Percentiles rank a stretch among this genome's conserved stretches.
These are phyloP conservation scores for Chrysosporium keratinophilum DNA, from an alignment of 2,329 filamentous ascomycete species.

Conservation along the genomic window DNA sequence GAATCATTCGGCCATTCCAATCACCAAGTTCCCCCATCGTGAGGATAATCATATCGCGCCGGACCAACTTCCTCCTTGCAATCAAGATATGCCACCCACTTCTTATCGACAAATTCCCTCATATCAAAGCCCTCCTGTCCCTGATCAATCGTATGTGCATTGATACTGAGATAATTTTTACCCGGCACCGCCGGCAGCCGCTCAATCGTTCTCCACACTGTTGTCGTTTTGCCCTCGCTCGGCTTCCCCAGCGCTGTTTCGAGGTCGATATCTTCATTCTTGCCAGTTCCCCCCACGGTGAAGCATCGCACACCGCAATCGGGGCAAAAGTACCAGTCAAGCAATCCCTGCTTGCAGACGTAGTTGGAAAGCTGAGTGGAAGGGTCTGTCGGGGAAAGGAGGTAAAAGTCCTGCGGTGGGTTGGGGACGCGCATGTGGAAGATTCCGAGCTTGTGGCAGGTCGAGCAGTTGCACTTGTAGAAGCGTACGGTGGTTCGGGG, in stretches of 20 bases:
- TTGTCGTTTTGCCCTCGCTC: constrained; percentile 11
- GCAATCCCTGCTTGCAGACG: not conserved
- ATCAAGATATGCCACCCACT: constrained; percentile 14
- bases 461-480: constrained; percentile 16
- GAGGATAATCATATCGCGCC: constrained; percentile 10
- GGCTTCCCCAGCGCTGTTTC: constrained; percentile 6
- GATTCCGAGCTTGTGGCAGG: constrained; percentile 13
- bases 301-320: constrained; percentile 14
- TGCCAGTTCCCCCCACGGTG: constrained; percentile 4
- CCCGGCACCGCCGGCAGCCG: not conserved
- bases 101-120: constrained; percentile 13
- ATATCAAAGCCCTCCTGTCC: constrained; percentile 14
- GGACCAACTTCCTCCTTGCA: constrained; percentile 6
- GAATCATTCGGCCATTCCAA: not conserved
- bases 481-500: constrained; percentile 7
- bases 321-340: constrained; percentile 12
- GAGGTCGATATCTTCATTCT: constrained; percentile 11
- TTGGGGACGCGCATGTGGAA: constrained; percentile 15
- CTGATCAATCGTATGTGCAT: constrained; percentile 13
- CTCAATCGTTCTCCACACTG: constrained; percentile 11
- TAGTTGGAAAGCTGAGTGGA: constrained; percentile 10
- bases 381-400: constrained; percentile 13
- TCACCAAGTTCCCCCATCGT: constrained; percentile 13
- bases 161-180: constrained; percentile 11
- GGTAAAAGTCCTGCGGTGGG: constrained; percentile 11